A percentile compares a stretch with the other conserved stretches of the same genome.
Evolutionary conservation across 306 rosid genomes (phyloP).

Genomic region (Cucurbita pepo): DNA sequence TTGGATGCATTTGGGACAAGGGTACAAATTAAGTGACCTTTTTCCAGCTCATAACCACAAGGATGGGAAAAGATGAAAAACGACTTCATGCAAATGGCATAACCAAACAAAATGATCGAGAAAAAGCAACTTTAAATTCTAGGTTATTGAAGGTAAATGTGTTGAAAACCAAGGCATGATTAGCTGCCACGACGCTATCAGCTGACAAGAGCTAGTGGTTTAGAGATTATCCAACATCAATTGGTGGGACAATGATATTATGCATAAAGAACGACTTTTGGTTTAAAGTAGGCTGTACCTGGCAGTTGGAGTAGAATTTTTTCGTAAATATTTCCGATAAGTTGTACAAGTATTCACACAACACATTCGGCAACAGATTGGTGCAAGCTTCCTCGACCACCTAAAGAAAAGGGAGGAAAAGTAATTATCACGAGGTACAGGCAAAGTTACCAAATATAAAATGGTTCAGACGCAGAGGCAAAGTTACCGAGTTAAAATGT

Average conservation of each 20-base stretch:
- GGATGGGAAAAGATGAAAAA: neutral
- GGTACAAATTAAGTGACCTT: neutral
- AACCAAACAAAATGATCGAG: neutral
- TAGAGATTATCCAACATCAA: neutral
- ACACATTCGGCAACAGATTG: conserved; percentile 61
- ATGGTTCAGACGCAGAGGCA: conserved; percentile 3
- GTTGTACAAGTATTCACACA: conserved; percentile 83
- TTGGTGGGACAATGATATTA: neutral
- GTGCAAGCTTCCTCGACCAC: conserved; percentile 84
- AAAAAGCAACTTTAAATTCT: neutral
- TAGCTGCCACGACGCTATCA: neutral
- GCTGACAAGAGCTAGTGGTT: neutral
- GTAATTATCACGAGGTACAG: neutral
- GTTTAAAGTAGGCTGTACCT: conserved; percentile 31
- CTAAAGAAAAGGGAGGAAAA: conserved; percentile 21
- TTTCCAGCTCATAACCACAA: neutral
- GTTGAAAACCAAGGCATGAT: neutral
- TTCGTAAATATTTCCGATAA: conserved; percentile 65
- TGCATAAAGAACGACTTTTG: neutral
- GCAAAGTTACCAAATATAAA: neutral
- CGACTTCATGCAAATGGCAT: neutral
- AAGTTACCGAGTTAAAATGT: neutral
- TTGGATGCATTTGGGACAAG: neutral
- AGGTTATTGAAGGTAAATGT: neutral
- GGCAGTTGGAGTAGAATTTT: conserved; percentile 71